These are phyloP conservation scores for Penicillium robsamsonii DNA, from an alignment of 495 filamentous ascomycete species.

Conservation along the genomic window DNA sequence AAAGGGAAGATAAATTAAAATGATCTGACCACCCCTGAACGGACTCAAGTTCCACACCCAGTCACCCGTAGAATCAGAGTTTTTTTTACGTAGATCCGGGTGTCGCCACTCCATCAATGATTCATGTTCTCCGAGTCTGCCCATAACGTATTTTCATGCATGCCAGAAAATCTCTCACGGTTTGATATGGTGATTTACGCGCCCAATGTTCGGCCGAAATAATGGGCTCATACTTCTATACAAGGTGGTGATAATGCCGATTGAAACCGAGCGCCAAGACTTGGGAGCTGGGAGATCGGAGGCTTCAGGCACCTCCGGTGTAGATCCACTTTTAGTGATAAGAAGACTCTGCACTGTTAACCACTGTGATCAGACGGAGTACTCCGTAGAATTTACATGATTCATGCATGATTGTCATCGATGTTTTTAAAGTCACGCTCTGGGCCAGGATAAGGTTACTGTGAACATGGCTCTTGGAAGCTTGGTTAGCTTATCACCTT, in stretches of 20 bases:
- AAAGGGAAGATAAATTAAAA: neutral
- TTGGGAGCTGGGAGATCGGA: neutral
- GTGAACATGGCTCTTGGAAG: neutral
- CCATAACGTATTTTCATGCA: neutral
- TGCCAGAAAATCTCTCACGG: neutral
- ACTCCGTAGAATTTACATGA: too few relatives aligned
- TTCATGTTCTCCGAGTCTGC: slow-evolving; percentile 2
- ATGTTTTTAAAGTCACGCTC: neutral
- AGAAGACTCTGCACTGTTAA: neutral
- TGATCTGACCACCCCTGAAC: slow-evolving; percentile 3
- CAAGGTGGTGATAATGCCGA: slow-evolving; percentile 9
- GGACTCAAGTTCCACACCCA: slow-evolving; percentile 1
- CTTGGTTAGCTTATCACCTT: slow-evolving; percentile 7
- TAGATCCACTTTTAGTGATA: slow-evolving; percentile 3
- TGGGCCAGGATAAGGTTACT: neutral
- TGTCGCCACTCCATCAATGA: slow-evolving; percentile 1
- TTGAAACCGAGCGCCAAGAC: slow-evolving; percentile 21
- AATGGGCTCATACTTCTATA: neutral
- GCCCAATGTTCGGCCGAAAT: neutral
- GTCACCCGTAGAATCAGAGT: slow-evolving; percentile 1
- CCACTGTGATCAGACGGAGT: neutral
- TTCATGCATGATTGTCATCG: neutral
- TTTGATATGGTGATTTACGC: neutral
- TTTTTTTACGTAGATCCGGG: slow-evolving; percentile 1
- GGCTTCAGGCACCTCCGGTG: slow-evolving; percentile 1